Base-by-base conservation (phyloP, 306 rosid species). In the Mimosa bimucronata region DNA sequence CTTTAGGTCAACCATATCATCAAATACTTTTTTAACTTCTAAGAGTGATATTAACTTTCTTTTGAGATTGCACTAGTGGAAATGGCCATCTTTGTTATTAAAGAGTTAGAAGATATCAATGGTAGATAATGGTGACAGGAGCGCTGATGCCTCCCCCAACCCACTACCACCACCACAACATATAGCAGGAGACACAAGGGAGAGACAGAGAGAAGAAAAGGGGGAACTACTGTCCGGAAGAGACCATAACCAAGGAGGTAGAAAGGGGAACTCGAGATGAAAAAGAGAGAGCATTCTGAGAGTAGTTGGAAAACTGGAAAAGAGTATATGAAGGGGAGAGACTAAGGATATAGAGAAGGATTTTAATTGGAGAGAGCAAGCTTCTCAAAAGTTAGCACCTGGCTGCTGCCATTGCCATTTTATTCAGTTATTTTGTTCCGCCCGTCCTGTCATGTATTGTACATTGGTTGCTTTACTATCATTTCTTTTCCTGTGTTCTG, bases 51-150 rank as follows among this genome's bases (percentile, higher is more conserved):
- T 73, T 65, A 26, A 53, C 70, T 55, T 81, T 62, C 73, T 68
- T 73, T 38, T 31, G 53, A 38, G 79, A 73, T 64, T 37, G 55
- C 3, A 46, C 71, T 42, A 16, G 62, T 61, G 8, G 44, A 66
- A 84, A 65, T 48, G 34, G 58, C 10, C 41, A 75, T 9, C 66
- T 75, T 37, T 62, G 62, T 75, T 13, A 79, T 77, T 70, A 64
- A 14, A 82, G 79, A 77, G 71, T 75, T 48, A 48, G 67, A 64
- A 74, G 66, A 40, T 34, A 80, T 48, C 73, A 60, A 42, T n/a
- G 71, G 76, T 42, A 64, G 81, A 62, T 31, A 25, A 75, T 52
- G 46, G 40, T 62, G 61, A 68, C 67, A 29, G 52, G 65, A 76
- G 78, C 52, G 40, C 37, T 9, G 65, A 55, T 21, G 14, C 28